Percentiles rank a stretch among this genome's conserved stretches.
These are phyloP conservation scores for Apiotrichum sp. DNA, from an alignment of 1,284 basidiomycete genomes.

Conservation along the genomic window DNA sequence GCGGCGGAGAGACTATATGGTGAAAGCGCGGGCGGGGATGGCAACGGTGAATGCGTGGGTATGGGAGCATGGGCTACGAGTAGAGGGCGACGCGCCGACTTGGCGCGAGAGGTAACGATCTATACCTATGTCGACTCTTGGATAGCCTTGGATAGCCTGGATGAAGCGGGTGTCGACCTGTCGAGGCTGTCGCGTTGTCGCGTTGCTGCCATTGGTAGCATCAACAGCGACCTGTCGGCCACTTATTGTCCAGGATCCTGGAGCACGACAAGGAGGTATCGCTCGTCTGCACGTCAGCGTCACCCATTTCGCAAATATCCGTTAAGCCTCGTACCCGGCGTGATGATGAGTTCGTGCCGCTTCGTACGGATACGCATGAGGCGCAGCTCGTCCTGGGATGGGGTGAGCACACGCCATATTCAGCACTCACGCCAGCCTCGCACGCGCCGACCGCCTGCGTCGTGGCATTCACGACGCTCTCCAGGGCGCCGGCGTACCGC, in stretches of 20 bases:
- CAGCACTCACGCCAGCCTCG: slow-evolving; percentile 28
- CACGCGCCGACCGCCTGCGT: slow-evolving; percentile 59
- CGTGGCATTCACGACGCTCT: slow-evolving; percentile 69
- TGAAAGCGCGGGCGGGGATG: no score
- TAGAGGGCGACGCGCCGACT: no score
- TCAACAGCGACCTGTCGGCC: no score
- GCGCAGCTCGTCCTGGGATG: slow-evolving; percentile 67
- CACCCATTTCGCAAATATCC: background rate
- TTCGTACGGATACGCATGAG: slow-evolving; percentile 87
- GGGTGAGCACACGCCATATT: background rate
- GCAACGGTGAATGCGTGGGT: no score
- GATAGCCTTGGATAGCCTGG: no score
- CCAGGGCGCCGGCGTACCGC: slow-evolving; percentile 71
- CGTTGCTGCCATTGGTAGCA: no score
- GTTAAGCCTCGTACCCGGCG: slow-evolving; percentile 63
- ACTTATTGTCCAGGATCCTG: slow-evolving; percentile 58
- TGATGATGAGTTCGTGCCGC: slow-evolving; percentile 88
- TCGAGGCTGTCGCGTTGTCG: no score
- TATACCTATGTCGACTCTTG: no score
- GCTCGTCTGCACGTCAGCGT: slow-evolving; percentile 55
- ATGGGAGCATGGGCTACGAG: no score
- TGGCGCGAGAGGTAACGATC: no score
- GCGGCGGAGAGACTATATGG: no score
- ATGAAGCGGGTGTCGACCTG: no score
- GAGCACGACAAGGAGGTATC: slow-evolving; percentile 74